Conservation (phyloP, 768 basidiomycete species). For the Hemileccinum rubropunctum region DNA sequence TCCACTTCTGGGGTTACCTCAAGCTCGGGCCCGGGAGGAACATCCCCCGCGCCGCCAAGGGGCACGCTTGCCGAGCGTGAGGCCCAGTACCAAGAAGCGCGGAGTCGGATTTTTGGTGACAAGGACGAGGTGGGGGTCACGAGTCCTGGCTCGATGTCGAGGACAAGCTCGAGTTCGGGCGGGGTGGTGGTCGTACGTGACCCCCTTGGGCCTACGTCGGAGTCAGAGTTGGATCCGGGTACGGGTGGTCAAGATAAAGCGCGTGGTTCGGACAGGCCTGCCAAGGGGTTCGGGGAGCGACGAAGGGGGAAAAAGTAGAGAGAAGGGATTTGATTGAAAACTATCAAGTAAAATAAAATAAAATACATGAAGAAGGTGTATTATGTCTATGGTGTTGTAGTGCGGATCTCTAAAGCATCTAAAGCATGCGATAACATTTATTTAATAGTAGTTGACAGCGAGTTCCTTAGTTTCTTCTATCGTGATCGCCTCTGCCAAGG, state of each 20-base stretch:
- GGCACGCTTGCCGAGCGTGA: constrained; percentile 59
- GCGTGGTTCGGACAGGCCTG: constrained; percentile 2
- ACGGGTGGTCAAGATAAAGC: neutral
- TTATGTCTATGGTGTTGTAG: no score
- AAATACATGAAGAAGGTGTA: no score
- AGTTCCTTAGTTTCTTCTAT: neutral
- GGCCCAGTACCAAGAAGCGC: constrained; percentile 68
- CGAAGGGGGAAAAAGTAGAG: constrained; percentile 15
- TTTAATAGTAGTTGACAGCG: no score
- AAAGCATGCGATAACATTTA: no score
- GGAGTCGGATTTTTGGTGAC: constrained; percentile 67
- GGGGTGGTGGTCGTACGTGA: constrained; percentile 27
- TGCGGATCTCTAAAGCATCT: no score
- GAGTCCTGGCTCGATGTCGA: neutral
- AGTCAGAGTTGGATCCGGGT: constrained; percentile 1
- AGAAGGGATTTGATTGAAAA: neutral
- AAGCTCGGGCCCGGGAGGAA: constrained; percentile 4
- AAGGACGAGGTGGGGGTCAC: constrained; percentile 4
- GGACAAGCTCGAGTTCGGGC: neutral
- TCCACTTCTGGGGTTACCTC: constrained; percentile 15
- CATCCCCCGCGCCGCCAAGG: constrained; percentile 22
- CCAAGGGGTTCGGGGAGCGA: constrained; percentile 30
- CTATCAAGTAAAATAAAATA: no score
- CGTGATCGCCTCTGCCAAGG: neutral
- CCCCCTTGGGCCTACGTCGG: constrained; percentile 31